Evolutionary conservation across 2,329 filamentous ascomycete genomes (phyloP).

Genomic region (Cladosporium velox): DNA sequence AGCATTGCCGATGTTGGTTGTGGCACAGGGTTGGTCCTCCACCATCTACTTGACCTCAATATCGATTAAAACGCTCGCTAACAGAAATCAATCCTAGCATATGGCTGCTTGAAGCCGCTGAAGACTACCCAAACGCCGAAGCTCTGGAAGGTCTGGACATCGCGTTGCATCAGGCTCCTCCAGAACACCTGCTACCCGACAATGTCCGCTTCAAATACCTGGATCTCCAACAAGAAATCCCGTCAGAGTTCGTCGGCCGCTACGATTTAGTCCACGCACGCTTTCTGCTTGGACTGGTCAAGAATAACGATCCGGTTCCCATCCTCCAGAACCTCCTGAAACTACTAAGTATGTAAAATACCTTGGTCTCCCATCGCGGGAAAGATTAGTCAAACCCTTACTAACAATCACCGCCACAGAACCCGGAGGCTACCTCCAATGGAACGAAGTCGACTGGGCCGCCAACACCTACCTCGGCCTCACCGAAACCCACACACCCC

Average conservation of each 20-base stretch:
- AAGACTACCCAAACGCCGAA: constrained; percentile 17
- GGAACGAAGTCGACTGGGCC: constrained; percentile 21
- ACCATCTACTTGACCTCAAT: too few relatives aligned
- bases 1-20: constrained; percentile 15
- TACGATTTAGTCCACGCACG: constrained; percentile 20
- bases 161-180: constrained; percentile 14
- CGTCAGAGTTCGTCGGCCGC: constrained; percentile 6
- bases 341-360: constrained; percentile 11
- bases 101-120: constrained; percentile 17
- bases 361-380: background rate
- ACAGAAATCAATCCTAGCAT: background rate
- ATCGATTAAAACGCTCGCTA: background rate
- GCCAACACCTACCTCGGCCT: constrained; percentile 16
- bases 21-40: constrained; percentile 12
- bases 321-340: constrained; percentile 11
- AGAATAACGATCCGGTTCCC: constrained; percentile 19
- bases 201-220: constrained; percentile 18
- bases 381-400: background rate
- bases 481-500: constrained; percentile 2
- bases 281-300: constrained; percentile 14
- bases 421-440: constrained; percentile 21
- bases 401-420: background rate
- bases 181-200: constrained; percentile 16
- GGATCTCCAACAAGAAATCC: constrained; percentile 18
- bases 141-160: constrained; percentile 20